These are phyloP conservation scores for Fagopyrum esculentum DNA, from an alignment of 148 eudicot species.

Conservation along the genomic window DNA sequence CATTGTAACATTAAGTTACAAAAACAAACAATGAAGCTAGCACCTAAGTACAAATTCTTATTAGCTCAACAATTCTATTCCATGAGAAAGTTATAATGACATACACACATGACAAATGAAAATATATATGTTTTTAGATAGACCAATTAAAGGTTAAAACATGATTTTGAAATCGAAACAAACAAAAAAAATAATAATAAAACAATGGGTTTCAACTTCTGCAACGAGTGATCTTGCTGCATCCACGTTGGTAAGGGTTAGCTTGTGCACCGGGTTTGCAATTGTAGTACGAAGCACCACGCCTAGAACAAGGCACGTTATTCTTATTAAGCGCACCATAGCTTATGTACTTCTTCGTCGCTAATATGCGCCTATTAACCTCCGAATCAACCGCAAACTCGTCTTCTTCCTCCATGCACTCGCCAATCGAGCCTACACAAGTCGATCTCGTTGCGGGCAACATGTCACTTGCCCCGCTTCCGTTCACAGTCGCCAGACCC, in stretches of 20 bases:
- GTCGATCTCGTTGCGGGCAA: constrained; percentile 1
- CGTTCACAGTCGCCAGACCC: constrained; percentile 18
- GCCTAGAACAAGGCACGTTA: constrained; percentile 46
- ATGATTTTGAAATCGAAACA: background rate
- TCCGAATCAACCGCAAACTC: constrained; percentile 26
- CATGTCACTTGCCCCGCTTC: background rate
- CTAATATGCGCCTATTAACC: constrained; percentile 22
- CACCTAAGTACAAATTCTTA: background rate
- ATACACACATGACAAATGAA: constrained; percentile 9
- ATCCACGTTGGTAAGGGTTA: constrained; percentile 61
- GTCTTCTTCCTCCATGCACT: constrained; percentile 21
- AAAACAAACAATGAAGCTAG: background rate
- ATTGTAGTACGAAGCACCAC: constrained; percentile 71
- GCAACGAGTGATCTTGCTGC: constrained; percentile 60
- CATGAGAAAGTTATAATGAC: background rate
- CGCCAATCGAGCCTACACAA: constrained; percentile 24
- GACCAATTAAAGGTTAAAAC: background rate
- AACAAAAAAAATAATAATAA: background rate
- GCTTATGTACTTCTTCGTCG: constrained; percentile 30
- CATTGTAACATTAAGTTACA: too few species aligned
- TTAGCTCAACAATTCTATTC: constrained; percentile 6
- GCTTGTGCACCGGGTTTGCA: constrained; percentile 53
- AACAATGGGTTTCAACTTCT: constrained; percentile 15
- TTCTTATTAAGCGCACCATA: constrained; percentile 54
- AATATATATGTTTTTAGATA: background rate